Percentiles rank a stretch among this genome's conserved stretches.
phyloP scores from a whole-genome alignment of 345 rosid genomes.

The Eutrema japonicum region DNA sequence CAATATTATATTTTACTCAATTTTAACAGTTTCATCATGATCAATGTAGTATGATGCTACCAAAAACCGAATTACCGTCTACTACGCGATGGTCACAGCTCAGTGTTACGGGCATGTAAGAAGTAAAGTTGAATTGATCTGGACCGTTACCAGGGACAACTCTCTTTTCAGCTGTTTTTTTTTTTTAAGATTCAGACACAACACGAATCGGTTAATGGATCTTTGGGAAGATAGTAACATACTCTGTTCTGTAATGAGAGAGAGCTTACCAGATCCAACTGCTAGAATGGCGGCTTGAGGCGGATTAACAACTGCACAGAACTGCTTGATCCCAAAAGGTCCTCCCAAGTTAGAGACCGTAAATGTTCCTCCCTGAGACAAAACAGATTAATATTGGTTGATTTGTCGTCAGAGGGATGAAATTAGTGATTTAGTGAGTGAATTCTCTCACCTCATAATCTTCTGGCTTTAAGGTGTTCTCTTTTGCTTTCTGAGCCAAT shows the following conservation, averaged over 20 bases:
- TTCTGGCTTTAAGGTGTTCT: conserved; percentile 88
- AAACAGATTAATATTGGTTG: not conserved
- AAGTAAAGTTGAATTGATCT: conserved; percentile 67
- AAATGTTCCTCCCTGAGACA: conserved; percentile 91
- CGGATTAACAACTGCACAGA: conserved; percentile 92
- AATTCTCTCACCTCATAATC: conserved; percentile 75
- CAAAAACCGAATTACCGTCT: conserved; percentile 57
- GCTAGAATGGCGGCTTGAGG: conserved; percentile 98
- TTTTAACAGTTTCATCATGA: not conserved
- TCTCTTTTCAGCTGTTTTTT: conserved; percentile 84
- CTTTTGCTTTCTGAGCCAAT: conserved; percentile 91
- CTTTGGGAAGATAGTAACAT: conserved; percentile 2
- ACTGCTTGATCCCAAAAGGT: conserved; percentile 92
- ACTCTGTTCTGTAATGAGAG: conserved; percentile 26
- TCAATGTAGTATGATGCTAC: conserved; percentile 10
- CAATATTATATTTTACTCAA: not conserved
- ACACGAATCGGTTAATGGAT: conserved; percentile 1
- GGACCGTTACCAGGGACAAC: conserved; percentile 75
- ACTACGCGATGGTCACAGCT: conserved; percentile 99
- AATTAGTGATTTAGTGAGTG: not conserved
- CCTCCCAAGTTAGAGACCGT: conserved; percentile 91
- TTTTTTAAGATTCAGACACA: not conserved
- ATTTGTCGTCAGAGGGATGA: not conserved
- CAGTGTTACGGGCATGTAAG: conserved; percentile 85
- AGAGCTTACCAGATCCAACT: conserved; percentile 78